Evolutionary conservation across 495 filamentous ascomycete genomes (phyloP).

Genomic region (Penicillium subrubescens): DNA sequence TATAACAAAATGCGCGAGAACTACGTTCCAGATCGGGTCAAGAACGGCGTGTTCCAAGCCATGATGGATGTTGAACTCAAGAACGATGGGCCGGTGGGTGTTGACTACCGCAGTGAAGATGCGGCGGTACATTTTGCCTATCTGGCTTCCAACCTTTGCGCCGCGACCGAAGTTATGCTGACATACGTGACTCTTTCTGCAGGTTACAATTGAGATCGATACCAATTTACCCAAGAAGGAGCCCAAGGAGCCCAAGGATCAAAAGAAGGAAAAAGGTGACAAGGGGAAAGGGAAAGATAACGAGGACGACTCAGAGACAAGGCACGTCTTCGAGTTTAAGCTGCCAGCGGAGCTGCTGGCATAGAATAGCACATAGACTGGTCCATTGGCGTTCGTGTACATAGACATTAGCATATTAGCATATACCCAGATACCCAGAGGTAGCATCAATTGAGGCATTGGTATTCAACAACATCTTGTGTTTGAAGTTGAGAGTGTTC

Average conservation of each 20-base stretch:
- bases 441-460: conserved; percentile 8
- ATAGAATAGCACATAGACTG: conserved; percentile 19
- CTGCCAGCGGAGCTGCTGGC: conserved; percentile 45
- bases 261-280: conserved; percentile 21
- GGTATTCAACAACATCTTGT: neutral
- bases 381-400: conserved; percentile 10
- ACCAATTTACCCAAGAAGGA: conserved; percentile 61
- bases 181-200: conserved; percentile 12
- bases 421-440: conserved; percentile 19
- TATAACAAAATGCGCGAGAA: conserved; percentile 70
- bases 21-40: conserved; percentile 77
- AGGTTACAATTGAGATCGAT: conserved; percentile 70
- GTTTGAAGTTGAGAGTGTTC: neutral
- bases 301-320: conserved; percentile 18
- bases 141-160: conserved; percentile 31
- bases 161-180: conserved; percentile 18
- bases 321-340: conserved; percentile 38
- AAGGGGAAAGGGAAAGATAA: conserved; percentile 24
- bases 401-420: conserved; percentile 15
- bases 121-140: conserved; percentile 58
- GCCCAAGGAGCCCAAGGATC: conserved; percentile 23
- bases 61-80: conserved; percentile 98
- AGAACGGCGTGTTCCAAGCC: conserved; percentile 94
- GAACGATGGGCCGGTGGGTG: conserved; percentile 92
- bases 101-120: conserved; percentile 65